These are phyloP conservation scores for Elsinoe arachidis DNA, from an alignment of 2,329 filamentous ascomycete species.

Conservation along the genomic window DNA sequence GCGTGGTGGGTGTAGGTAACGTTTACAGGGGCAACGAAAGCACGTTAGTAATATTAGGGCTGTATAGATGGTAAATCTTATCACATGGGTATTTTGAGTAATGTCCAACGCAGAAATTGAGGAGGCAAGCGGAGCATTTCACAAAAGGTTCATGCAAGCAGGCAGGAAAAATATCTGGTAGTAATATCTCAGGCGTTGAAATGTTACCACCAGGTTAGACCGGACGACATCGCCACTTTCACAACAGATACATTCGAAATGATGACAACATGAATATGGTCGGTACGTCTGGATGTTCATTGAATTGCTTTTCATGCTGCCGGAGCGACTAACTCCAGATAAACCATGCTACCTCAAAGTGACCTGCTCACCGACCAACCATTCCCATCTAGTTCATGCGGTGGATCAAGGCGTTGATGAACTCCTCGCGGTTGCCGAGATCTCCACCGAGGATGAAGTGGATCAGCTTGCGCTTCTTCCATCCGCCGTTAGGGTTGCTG, in stretches of 20 bases:
- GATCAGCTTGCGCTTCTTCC: slow-evolving; percentile 96
- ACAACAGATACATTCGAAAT: neutral
- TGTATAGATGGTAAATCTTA: too few species aligned
- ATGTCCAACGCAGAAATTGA: too few species aligned
- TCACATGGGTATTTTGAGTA: too few species aligned
- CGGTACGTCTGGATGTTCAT: neutral
- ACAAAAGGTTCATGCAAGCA: too few species aligned
- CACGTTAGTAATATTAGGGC: too few species aligned
- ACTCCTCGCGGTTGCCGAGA: slow-evolving; percentile 94
- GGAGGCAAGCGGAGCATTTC: too few species aligned
- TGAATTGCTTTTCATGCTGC: slow-evolving; percentile 10
- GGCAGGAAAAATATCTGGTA: too few species aligned
- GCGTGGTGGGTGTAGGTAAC: too few species aligned
- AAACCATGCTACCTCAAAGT: slow-evolving; percentile 5
- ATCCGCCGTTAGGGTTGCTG: slow-evolving; percentile 93
- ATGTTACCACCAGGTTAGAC: too few species aligned
- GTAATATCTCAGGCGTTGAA: too few species aligned
- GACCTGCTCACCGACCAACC: neutral
- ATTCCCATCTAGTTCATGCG: slow-evolving; percentile 78
- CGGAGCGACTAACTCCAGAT: slow-evolving; percentile 9
- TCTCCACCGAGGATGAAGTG: slow-evolving; percentile 99
- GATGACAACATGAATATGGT: neutral
- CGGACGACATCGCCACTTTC: neutral
- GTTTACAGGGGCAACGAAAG: too few species aligned
- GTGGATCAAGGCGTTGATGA: slow-evolving; percentile 92